Evolutionary conservation across 305 asterid species (phyloP).

Genomic region (Plantago coronopus): DNA sequence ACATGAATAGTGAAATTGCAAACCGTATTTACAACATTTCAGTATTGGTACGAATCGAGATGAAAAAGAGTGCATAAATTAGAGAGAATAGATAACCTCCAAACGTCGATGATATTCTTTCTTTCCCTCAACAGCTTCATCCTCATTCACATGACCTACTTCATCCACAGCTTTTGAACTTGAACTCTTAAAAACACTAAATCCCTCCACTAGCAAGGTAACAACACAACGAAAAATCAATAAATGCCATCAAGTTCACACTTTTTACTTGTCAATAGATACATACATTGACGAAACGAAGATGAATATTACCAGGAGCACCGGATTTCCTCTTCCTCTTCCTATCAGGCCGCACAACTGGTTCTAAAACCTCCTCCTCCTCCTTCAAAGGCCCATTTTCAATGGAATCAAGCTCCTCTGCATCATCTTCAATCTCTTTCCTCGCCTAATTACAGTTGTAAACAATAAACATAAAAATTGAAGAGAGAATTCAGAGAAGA

Average conservation of each 20-base stretch:
- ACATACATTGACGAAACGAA: not conserved
- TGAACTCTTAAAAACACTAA: conserved; percentile 56
- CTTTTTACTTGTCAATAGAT: not conserved
- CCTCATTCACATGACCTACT: conserved; percentile 34
- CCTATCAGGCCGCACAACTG: conserved; percentile 30
- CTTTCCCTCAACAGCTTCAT: conserved; percentile 45
- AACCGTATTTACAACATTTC: no score
- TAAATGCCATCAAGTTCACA: not conserved
- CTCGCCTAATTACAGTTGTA: conserved; percentile 38
- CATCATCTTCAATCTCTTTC: conserved; percentile 32
- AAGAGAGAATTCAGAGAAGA: conserved; percentile 7
- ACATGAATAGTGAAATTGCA: not conserved
- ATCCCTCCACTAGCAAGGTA: conserved; percentile 50
- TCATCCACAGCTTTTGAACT: conserved; percentile 39
- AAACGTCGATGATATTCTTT: conserved; percentile 71
- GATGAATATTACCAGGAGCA: conserved; percentile 36
- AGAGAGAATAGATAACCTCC: conserved; percentile 46
- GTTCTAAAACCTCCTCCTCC: conserved; percentile 29
- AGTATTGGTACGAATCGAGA: not conserved
- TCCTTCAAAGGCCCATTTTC: conserved; percentile 28
- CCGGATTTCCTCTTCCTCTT: conserved; percentile 71
- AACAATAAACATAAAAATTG: not conserved
- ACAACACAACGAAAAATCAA: conserved; percentile 17
- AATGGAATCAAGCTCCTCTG: conserved; percentile 30
- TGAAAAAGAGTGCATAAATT: conserved; percentile 18